These are phyloP conservation scores for Phlebiopsis flavidoalba DNA, from an alignment of 768 basidiomycete genomes.

Conservation along the genomic window DNA sequence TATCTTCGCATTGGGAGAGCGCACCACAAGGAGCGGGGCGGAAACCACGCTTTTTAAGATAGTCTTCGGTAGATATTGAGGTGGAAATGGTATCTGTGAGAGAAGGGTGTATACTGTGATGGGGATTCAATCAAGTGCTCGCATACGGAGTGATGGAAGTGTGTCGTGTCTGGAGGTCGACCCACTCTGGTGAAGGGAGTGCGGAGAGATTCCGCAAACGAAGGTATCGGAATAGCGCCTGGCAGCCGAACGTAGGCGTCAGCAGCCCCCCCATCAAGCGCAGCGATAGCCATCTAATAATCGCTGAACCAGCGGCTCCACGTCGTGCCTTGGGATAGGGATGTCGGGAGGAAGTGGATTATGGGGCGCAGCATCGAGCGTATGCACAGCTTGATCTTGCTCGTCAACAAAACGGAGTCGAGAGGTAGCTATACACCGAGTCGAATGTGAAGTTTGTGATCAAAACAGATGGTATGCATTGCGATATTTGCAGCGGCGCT, in stretches of 20 bases:
- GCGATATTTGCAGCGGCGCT: slow-evolving; percentile 64
- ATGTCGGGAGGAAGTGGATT: slow-evolving; percentile 40
- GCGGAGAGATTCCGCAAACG: slow-evolving; percentile 48
- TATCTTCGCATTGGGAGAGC: slow-evolving; percentile 43
- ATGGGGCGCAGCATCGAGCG: background rate
- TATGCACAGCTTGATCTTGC: slow-evolving; percentile 12
- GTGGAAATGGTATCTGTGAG: slow-evolving; percentile 38
- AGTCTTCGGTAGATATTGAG: slow-evolving; percentile 17
- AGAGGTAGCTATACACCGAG: slow-evolving; percentile 75
- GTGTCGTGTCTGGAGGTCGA: slow-evolving; percentile 40
- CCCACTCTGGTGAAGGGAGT: slow-evolving; percentile 63
- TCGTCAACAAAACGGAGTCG: slow-evolving; percentile 48
- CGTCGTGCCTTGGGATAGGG: slow-evolving; percentile 43
- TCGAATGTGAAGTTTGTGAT: slow-evolving; percentile 86
- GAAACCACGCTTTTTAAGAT: slow-evolving; percentile 35
- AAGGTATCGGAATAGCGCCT: slow-evolving; percentile 72
- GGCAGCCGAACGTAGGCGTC: slow-evolving; percentile 72
- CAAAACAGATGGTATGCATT: slow-evolving; percentile 62
- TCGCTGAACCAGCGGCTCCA: slow-evolving; percentile 61
- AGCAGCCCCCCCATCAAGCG: too few relatives aligned
- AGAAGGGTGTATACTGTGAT: slow-evolving; percentile 28
- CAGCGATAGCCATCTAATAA: slow-evolving; percentile 61
- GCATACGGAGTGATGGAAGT: slow-evolving; percentile 42
- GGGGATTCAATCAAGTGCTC: slow-evolving; percentile 33
- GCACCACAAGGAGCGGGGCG: slow-evolving; percentile 72